A percentile compares a stretch with the other conserved stretches of the same genome.
phyloP scores from a whole-genome alignment of 768 basidiomycete species.

The Xerocomellus chrysenteron region DNA sequence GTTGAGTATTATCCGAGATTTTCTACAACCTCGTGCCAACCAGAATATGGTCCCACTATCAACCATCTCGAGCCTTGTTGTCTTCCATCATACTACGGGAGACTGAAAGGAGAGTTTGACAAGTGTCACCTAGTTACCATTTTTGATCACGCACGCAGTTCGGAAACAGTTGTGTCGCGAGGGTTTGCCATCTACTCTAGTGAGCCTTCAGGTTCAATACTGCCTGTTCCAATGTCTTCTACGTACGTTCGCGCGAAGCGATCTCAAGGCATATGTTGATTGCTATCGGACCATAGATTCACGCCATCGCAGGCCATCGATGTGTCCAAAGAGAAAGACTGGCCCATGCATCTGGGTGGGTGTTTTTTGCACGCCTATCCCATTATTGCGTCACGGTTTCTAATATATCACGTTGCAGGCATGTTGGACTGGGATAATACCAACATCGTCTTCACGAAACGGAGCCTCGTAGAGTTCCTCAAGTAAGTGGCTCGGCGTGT shows the following conservation, averaged over 20 bases:
- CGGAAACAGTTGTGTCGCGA: neutral
- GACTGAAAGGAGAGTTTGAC: neutral
- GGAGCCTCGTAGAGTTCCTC: slow-evolving; percentile 72
- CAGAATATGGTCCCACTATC: neutral
- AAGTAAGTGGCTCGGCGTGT: slow-evolving; percentile 45
- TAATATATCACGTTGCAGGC: slow-evolving; percentile 38
- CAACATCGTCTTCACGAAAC: slow-evolving; percentile 77
- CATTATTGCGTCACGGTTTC: neutral
- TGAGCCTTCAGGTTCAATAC: neutral
- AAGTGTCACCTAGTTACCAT: neutral
- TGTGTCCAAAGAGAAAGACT: slow-evolving; percentile 67
- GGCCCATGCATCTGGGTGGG: slow-evolving; percentile 66
- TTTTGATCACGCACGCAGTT: slow-evolving; percentile 2
- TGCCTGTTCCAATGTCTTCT: slow-evolving; percentile 19
- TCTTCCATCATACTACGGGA: neutral
- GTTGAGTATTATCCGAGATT: neutral
- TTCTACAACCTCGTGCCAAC: neutral
- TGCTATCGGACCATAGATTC: slow-evolving; percentile 41
- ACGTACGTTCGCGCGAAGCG: slow-evolving; percentile 17
- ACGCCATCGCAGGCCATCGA: slow-evolving; percentile 57
- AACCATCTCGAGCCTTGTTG: neutral
- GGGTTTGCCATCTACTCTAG: neutral
- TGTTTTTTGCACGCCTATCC: slow-evolving; percentile 1
- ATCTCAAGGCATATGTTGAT: slow-evolving; percentile 2
- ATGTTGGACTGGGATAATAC: slow-evolving; percentile 82